Base-by-base conservation (phyloP, 2,329 filamentous ascomycete genomes). In the Zelopaecilomyces penicillatus region DNA sequence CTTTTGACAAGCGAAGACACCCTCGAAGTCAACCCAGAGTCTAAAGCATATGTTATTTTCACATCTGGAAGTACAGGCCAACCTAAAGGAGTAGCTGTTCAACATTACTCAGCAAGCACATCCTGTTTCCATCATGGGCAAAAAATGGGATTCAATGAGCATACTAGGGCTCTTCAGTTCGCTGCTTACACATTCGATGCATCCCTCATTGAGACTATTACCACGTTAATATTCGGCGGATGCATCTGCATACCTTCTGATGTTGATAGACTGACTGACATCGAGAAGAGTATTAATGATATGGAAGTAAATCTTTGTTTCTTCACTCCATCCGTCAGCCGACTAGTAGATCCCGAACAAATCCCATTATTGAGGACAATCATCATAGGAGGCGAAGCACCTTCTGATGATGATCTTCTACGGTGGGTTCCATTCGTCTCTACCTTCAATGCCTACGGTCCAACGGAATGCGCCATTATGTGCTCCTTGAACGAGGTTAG, bases 221-320 rank as follows among this genome's bases (percentile, higher is more conserved):
- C 12, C 42, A 72, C 71, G 0, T 62, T 75, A 10, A 60, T 65
- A 12, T 56, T 59, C 6, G 71, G 71, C 29, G 71, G 69, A 5
- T 72, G 68, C 43, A 61, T 75, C 5, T 73, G 70, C 53, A 70
- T 75, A n/a, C 71, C 72, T 1, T 73, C 70, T 1, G 73, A 77
- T 26, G 65, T 68, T 26, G 69, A 74, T 42, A 67, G 73, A 4
- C 62, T 73, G 43, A 72, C 75, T 46, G 62, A 71, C 47, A 52
- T 72, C 8, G 64, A 63, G 34, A 65, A 63, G 6, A 65, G 65
- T 12, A 66, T 67, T 44, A 57, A 60, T 26, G 58, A 55, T 36
- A 61, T 65, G 55, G 53, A 58, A 5, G 63, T 66, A 45, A 73
- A 71, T 48, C 65, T 68, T 58, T 65, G 64, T 5, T 59, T 65